Conservation (phyloP, 176 grass and related monocot species). For the Carex pumila region DNA sequence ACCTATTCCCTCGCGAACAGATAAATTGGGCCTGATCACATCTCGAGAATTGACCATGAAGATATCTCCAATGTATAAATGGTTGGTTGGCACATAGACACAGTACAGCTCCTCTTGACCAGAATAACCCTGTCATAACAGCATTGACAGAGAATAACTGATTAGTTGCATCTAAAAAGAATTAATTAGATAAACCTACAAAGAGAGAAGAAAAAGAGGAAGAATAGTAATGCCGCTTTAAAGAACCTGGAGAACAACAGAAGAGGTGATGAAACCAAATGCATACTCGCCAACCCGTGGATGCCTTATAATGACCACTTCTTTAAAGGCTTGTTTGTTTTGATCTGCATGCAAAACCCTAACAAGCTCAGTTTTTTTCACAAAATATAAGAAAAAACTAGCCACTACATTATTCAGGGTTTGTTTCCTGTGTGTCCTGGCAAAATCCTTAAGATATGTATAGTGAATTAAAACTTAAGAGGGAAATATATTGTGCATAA, state of each 20-base stretch:
- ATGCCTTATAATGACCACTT: slow-evolving; percentile 95
- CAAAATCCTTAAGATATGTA: neutral
- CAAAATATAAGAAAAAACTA: neutral
- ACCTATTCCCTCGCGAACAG: slow-evolving; percentile 94
- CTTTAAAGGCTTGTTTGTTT: slow-evolving; percentile 98
- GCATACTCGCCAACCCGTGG: slow-evolving; percentile 94
- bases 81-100: slow-evolving; percentile 93
- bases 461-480: neutral
- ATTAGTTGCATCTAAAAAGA: neutral
- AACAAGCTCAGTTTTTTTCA: neutral
- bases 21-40: slow-evolving; percentile 95
- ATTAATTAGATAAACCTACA: neutral
- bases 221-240: neutral
- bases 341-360: slow-evolving; percentile 48
- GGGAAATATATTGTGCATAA: neutral
- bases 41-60: slow-evolving; percentile 91
- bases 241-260: slow-evolving; percentile 80
- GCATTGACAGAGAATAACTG: neutral
- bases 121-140: slow-evolving; percentile 60
- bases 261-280: slow-evolving; percentile 95
- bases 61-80: slow-evolving; percentile 97
- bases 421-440: neutral
- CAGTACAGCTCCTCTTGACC: slow-evolving; percentile 92
- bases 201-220: neutral
- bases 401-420: neutral